phyloP scores from a whole-genome alignment of 805 yeast species.

The Cyberlindnera euphorbiiphila region DNA sequence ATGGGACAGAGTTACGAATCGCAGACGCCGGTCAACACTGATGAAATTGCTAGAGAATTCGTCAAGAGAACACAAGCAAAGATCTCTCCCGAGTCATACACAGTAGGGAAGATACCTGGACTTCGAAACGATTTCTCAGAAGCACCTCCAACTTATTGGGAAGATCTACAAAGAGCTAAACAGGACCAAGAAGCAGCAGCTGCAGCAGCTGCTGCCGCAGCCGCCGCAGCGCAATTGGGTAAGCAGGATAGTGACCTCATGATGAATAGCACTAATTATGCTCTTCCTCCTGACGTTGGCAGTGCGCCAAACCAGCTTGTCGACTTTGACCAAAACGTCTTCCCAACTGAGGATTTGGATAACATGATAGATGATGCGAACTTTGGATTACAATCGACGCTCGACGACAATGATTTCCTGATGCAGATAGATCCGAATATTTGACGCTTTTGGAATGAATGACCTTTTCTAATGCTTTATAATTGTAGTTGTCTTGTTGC shows the following conservation, averaged over 20 bases:
- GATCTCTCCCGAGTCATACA: constrained; percentile 6
- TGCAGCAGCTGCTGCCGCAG: constrained; percentile 4
- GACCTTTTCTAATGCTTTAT: background rate
- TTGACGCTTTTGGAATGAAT: background rate
- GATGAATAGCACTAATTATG: constrained; percentile 10
- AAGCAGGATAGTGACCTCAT: constrained; percentile 2
- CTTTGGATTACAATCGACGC: constrained; percentile 28
- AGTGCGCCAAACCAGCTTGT: constrained; percentile 1
- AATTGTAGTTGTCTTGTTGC: too few species aligned
- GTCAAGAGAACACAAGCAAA: constrained; percentile 6
- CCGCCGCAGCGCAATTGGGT: constrained; percentile 6
- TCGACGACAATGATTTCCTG: constrained; percentile 35
- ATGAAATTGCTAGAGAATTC: constrained; percentile 8
- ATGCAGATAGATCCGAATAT: constrained; percentile 30
- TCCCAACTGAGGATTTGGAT: constrained; percentile 19
- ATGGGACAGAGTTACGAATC: constrained; percentile 14
- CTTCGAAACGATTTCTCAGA: constrained; percentile 17
- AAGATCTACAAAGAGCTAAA: constrained; percentile 17
- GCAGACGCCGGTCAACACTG: constrained; percentile 3
- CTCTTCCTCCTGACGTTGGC: constrained; percentile 1
- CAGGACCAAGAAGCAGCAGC: constrained; percentile 8
- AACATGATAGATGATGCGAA: constrained; percentile 32
- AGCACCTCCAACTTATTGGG: constrained; percentile 28
- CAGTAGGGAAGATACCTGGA: constrained; percentile 12
- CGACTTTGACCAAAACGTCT: constrained; percentile 6